Percentiles rank a stretch among this genome's conserved stretches.
These are phyloP conservation scores for Paramecium biaurelia DNA, from an alignment of 73 alveolate genomes.

Conservation along the genomic window DNA sequence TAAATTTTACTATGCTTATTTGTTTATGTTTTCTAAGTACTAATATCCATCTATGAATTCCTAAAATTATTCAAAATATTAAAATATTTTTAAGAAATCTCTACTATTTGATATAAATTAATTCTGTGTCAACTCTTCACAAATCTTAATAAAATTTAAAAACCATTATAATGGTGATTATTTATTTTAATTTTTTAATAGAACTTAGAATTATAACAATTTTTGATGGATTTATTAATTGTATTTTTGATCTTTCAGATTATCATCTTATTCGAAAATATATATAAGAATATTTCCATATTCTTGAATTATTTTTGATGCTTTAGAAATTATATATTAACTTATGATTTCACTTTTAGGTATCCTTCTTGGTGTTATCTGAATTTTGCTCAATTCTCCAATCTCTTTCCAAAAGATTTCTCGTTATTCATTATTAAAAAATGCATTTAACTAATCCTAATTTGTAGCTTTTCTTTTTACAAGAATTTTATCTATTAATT, in stretches of 20 bases:
- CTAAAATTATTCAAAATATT: neutral
- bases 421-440: neutral
- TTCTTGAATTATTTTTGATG: neutral
- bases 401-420: neutral
- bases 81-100: neutral
- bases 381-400: neutral
- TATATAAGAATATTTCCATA: neutral
- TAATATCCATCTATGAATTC: neutral
- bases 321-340: neutral
- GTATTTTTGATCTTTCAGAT: neutral
- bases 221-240: neutral
- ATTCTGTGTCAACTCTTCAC: neutral
- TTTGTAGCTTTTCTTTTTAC: neutral
- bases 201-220: neutral
- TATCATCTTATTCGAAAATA: neutral
- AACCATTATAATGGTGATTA: neutral
- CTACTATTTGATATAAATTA: neutral
- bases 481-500: neutral
- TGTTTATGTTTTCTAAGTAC: neutral
- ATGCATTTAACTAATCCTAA: neutral
- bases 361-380: neutral
- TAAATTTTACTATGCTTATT: neutral
- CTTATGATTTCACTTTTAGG: neutral
- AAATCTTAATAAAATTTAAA: neutral
- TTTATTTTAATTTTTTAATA: neutral